These are phyloP conservation scores for Penicilliopsis zonata DNA, from an alignment of 495 filamentous ascomycete species.

Conservation along the genomic window DNA sequence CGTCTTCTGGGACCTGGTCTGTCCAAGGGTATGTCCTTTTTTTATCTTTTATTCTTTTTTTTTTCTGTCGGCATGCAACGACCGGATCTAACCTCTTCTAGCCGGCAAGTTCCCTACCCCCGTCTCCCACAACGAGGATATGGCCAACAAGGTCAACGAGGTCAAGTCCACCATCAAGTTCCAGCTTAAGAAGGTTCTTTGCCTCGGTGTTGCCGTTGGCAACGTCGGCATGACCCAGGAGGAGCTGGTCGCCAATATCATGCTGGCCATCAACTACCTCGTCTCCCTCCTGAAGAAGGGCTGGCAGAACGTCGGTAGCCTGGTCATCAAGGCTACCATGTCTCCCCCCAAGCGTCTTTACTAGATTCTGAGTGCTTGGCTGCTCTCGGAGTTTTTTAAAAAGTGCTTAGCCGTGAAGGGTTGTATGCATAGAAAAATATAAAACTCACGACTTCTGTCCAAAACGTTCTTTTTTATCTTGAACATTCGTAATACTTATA, in stretches of 20 bases:
- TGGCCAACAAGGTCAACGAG: conserved; percentile 86
- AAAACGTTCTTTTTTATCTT: conserved; percentile 1
- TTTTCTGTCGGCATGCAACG: background rate
- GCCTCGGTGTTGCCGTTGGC: conserved; percentile 96
- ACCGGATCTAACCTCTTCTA: conserved; percentile 22
- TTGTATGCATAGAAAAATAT: conserved; percentile 26
- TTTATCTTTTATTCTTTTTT: background rate
- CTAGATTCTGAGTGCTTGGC: conserved; percentile 43
- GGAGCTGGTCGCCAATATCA: conserved; percentile 91
- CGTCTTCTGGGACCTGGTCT: conserved; percentile 98
- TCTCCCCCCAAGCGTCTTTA: conserved; percentile 93
- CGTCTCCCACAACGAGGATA: conserved; percentile 89
- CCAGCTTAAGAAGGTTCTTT: conserved; percentile 99
- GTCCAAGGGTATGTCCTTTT: conserved; percentile 65
- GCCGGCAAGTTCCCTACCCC: conserved; percentile 99
- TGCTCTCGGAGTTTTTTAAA: conserved; percentile 16
- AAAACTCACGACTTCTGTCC: conserved; percentile 23
- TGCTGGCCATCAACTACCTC: conserved; percentile 98
- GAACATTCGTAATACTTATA: conserved; percentile 1
- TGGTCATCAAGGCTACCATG: conserved; percentile 99
- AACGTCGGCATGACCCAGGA: conserved; percentile 97
- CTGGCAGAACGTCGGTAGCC: conserved; percentile 98
- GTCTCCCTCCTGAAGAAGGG: conserved; percentile 99
- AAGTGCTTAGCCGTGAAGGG: conserved; percentile 14
- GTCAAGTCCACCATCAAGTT: conserved; percentile 99